phyloP scores from a whole-genome alignment of 768 basidiomycete genomes.

The Omphalotus guepiniiformis region DNA sequence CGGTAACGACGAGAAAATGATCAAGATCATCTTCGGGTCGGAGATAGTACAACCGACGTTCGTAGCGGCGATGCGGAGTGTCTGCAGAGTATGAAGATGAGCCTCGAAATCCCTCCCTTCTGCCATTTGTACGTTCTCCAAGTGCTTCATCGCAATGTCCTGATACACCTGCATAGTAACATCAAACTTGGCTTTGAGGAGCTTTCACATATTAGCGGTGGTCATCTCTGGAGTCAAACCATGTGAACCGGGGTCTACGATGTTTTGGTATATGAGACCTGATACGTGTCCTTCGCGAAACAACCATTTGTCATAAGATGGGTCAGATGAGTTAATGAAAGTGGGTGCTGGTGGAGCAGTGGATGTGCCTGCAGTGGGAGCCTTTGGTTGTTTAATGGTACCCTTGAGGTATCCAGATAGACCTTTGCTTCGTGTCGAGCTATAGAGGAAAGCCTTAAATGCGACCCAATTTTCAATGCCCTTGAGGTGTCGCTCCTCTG shows the following conservation, averaged over 20 bases:
- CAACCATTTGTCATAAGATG: neutral
- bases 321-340: neutral
- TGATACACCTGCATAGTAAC: neutral
- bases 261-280: conserved; percentile 3
- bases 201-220: neutral
- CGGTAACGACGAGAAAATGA: too few species aligned
- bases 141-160: neutral
- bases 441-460: neutral
- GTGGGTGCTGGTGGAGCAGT: neutral
- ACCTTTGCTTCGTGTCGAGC: neutral
- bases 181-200: neutral
- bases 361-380: neutral
- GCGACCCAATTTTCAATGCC: neutral
- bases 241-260: neutral
- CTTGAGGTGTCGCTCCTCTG: neutral
- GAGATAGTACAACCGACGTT: neutral
- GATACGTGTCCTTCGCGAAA: neutral
- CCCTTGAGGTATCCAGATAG: neutral
- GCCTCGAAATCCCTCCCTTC: neutral
- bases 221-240: neutral
- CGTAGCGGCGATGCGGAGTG: neutral
- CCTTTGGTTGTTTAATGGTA: neutral
- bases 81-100: neutral
- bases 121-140: neutral
- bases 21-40: too few species aligned